phyloP scores from a whole-genome alignment of 108 stramenopile genomes.

The Cyclotella sp. region DNA sequence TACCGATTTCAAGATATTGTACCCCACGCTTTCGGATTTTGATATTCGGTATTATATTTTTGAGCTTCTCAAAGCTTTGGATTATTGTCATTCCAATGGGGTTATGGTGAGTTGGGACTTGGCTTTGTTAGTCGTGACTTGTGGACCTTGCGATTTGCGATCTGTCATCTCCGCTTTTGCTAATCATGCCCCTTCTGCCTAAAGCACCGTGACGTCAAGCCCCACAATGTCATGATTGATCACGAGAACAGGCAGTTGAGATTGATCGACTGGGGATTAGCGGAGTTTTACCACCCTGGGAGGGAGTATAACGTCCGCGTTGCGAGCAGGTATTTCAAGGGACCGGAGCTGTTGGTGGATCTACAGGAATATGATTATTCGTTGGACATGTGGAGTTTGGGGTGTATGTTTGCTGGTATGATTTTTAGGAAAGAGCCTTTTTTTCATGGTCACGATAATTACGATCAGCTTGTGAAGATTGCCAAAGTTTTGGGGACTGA shows the following conservation, averaged over 20 bases:
- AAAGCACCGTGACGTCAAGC: slow-evolving; percentile 99
- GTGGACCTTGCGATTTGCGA: background rate
- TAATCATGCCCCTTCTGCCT: background rate
- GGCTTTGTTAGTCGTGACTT: background rate
- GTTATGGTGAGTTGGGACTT: slow-evolving; percentile 68
- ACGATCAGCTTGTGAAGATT: slow-evolving; percentile 99
- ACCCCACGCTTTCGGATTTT: slow-evolving; percentile 97
- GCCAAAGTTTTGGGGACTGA: slow-evolving; percentile 99
- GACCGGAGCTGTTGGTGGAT: slow-evolving; percentile 99
- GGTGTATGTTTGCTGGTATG: slow-evolving; percentile 99
- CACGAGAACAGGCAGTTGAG: slow-evolving; percentile 97
- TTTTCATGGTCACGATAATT: slow-evolving; percentile 99
- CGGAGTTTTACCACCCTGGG: slow-evolving; percentile 99
- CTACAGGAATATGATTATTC: slow-evolving; percentile 99
- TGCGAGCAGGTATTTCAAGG: slow-evolving; percentile 99
- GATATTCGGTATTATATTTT: slow-evolving; percentile 99
- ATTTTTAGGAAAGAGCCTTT: slow-evolving; percentile 99
- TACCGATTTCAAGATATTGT: slow-evolving; percentile 99
- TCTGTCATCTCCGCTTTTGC: background rate
- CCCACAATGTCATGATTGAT: slow-evolving; percentile 99
- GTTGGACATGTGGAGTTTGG: slow-evolving; percentile 99
- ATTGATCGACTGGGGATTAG: slow-evolving; percentile 99
- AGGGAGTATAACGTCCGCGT: slow-evolving; percentile 99
- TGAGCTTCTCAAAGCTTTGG: slow-evolving; percentile 98
- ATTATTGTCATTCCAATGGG: slow-evolving; percentile 99